A percentile compares a stretch with the other conserved stretches of the same genome.
Conservation (phyloP, 805 yeast genomes). For the Candida broadrunensis region DNA sequence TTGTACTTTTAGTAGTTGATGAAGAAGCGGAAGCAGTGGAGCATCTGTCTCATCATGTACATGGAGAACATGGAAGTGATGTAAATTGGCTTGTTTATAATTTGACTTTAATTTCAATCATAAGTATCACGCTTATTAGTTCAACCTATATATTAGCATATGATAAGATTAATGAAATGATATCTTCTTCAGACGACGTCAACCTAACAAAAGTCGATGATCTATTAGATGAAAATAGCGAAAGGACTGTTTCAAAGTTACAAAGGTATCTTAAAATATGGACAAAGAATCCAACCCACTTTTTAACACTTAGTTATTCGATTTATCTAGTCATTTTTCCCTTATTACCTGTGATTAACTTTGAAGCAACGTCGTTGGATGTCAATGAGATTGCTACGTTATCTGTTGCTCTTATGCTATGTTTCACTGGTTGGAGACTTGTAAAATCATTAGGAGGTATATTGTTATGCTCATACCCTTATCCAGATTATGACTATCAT, state of each 20-base stretch:
- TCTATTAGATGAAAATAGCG: constrained; percentile 4
- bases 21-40: constrained; percentile 9
- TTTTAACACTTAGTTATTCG: constrained; percentile 44
- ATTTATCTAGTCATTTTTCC: constrained; percentile 41
- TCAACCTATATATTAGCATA: constrained; percentile 31
- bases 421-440: constrained; percentile 50
- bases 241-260: constrained; percentile 1
- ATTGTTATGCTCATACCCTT: constrained; percentile 53
- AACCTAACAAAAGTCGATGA: constrained; percentile 10
- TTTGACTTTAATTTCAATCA: constrained; percentile 17
- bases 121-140: constrained; percentile 27
- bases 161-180: constrained; percentile 32
- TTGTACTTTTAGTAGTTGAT: constrained; percentile 35
- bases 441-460: constrained; percentile 52
- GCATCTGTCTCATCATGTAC: constrained; percentile 38
- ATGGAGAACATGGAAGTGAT: constrained; percentile 17
- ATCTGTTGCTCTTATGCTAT: constrained; percentile 41
- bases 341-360: constrained; percentile 27
- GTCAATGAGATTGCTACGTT: constrained; percentile 46
- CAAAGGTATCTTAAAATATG: constrained; percentile 13
- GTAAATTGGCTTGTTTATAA: constrained; percentile 32
- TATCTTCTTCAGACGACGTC: constrained; percentile 17
- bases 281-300: constrained; percentile 42
- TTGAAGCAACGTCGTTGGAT: constrained; percentile 27
- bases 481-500: constrained; percentile 34